Base-by-base conservation (phyloP, 202 grass and related monocot species). In the Zizania palustris region DNA sequence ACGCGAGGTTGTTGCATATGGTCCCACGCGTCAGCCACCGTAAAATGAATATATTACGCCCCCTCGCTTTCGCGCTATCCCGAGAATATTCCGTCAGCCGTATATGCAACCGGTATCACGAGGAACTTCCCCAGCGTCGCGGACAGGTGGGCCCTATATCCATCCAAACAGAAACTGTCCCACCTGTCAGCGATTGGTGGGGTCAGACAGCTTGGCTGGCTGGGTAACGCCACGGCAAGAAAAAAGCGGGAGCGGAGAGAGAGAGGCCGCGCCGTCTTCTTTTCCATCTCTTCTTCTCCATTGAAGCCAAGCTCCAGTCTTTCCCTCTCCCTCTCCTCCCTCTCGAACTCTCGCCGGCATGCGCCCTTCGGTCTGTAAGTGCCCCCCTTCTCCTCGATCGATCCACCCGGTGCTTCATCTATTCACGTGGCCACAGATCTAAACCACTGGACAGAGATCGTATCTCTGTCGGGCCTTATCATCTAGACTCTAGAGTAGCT, bases 321-420 rank as follows among this genome's bases (percentile, higher is more conserved):
- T 2, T 28, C 28, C 28, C 28, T 63, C 3, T 20, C 60, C 37
- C 11, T n/a, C 59, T 56, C 36, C 59, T 56, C 36, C 38, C 38
- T 43, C 2, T 18, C 61, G 20, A 18, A 18, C 80, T 57, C 46
- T 6, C 40, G 5, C 59, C 40, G 51, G 44, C 46, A 83, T 87
- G 85, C 63, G 75, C 3, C 85, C 69, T 40, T 50, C 56, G 28
- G 39, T 75, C 46, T 49, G 85, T 83, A 74, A 80, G 85, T 64
- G 3, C n/a, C 16, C 48, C 14, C 28, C 6, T 1, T 28, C 15
- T 43, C 7, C 40, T 6, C 68, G 16, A 21, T 45, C 37, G 45
- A 63, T 79, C 68, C 5, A 20, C 28, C 5, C 11, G 7, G 33
- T 5, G 15, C 11, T 10, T 21, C 20, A 21, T 21, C 45, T 33